Evolutionary conservation across 768 basidiomycete species (phyloP).

Genomic region (Xerocomus brunneocitrinus): DNA sequence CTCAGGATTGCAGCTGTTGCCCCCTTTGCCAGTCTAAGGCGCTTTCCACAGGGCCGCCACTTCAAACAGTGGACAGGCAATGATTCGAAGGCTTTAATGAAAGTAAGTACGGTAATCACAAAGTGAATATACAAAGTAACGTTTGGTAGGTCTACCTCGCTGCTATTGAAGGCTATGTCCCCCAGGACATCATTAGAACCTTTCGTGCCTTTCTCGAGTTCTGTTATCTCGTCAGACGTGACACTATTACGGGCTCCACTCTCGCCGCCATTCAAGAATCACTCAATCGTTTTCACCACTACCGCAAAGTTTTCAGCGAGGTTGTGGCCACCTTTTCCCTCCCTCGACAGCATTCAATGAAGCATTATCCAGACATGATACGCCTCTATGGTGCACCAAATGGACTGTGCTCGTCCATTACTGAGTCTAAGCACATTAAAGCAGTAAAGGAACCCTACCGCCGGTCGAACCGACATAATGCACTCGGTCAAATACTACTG

Average conservation of each 20-base stretch:
- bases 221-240: neutral
- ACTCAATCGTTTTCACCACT: neutral
- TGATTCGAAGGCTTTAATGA: neutral
- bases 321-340: neutral
- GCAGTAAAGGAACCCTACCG: neutral
- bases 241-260: neutral
- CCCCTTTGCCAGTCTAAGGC: neutral
- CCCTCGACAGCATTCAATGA: neutral
- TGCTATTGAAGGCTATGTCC: neutral
- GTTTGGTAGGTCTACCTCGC: neutral
- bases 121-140: too few species aligned
- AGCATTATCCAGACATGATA: neutral
- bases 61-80: neutral
- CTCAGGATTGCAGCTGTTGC: neutral
- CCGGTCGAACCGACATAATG: neutral
- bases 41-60: neutral
- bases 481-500: neutral
- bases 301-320: neutral
- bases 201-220: neutral
- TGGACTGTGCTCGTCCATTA: neutral
- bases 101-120: neutral
- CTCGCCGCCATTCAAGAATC: neutral
- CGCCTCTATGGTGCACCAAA: neutral
- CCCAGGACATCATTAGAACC: neutral
- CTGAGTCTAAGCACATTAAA: neutral